A percentile compares a stretch with the other conserved stretches of the same genome.
phyloP scores from a whole-genome alignment of 202 grass and related monocot genomes.

The Schoenoplectus tabernaemontani region DNA sequence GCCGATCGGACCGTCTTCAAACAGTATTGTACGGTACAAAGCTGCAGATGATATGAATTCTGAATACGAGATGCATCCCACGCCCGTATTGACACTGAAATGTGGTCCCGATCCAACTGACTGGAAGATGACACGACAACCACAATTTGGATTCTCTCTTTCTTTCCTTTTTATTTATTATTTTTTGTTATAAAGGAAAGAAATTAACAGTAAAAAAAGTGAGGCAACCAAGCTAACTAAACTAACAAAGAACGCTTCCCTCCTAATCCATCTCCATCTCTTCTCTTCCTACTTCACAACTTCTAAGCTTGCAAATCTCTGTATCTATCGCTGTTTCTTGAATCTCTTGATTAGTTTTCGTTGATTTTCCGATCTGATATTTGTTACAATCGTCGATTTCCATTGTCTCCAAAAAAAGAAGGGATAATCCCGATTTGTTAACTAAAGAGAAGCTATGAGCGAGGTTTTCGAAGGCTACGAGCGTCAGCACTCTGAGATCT shows the following conservation, averaged over 20 bases:
- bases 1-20: no score
- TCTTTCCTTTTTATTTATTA: not conserved
- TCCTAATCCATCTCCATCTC: not conserved
- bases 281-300: not conserved
- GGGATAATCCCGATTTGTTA: not conserved
- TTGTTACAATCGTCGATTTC: slow-evolving; percentile 7
- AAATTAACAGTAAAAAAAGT: not conserved
- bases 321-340: slow-evolving; percentile 17
- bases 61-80: no score
- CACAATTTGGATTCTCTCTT: no score
- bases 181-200: not conserved
- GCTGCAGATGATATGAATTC: no score
- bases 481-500: slow-evolving; percentile 82
- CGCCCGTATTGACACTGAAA: not conserved
- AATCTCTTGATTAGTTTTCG: not conserved
- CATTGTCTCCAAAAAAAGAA: not conserved
- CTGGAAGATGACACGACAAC: not conserved
- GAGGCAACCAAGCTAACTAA: not conserved
- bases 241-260: not conserved
- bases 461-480: slow-evolving; percentile 91
- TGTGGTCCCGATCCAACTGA: not conserved
- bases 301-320: not conserved
- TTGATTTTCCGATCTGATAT: not conserved
- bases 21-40: no score
- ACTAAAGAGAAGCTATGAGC: slow-evolving; percentile 46